phyloP scores from a whole-genome alignment of 2,329 filamentous ascomycete genomes.

The Sarocladium kiliense region DNA sequence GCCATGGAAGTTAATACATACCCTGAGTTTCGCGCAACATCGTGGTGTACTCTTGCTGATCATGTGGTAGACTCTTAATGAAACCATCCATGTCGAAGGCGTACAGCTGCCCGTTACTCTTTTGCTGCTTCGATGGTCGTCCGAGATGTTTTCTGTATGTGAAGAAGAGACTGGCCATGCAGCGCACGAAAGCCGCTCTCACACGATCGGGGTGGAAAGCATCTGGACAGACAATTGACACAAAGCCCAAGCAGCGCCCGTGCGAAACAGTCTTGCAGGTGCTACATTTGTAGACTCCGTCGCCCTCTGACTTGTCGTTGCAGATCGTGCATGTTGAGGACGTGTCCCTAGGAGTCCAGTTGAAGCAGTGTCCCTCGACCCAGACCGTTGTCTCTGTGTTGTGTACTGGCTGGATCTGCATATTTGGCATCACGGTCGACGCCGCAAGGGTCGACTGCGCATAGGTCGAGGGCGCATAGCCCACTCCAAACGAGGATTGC shows the following conservation, averaged over 20 bases:
- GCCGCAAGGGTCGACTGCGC: conserved; percentile 81
- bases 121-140: conserved; percentile 56
- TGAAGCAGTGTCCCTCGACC: conserved; percentile 81
- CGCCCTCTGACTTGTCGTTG: conserved; percentile 65
- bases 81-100: conserved; percentile 63
- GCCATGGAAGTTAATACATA: conserved; percentile 23
- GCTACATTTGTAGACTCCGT: conserved; percentile 70
- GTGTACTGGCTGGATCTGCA: conserved; percentile 71
- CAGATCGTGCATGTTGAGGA: conserved; percentile 66
- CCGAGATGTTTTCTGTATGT: conserved; percentile 60
- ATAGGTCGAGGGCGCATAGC: conserved; percentile 79
- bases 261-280: conserved; percentile 57
- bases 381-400: conserved; percentile 77
- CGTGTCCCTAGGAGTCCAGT: conserved; percentile 55
- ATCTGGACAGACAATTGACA: conserved; percentile 58
- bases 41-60: conserved; percentile 58
- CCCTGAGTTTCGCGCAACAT: conserved; percentile 65
- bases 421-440: conserved; percentile 81
- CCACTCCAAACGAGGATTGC: conserved; percentile 64
- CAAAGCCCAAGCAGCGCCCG: conserved; percentile 55
- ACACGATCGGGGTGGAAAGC: conserved; percentile 59
- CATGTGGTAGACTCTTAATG: conserved; percentile 58
- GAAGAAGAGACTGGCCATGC: conserved; percentile 60
- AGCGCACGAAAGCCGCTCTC: conserved; percentile 59
- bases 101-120: conserved; percentile 53